Evolutionary conservation across 2,329 filamentous ascomycete genomes (phyloP), one percentile per base, ranked within the genome.

Genomic region (Xylariaceae sp.): DNA sequence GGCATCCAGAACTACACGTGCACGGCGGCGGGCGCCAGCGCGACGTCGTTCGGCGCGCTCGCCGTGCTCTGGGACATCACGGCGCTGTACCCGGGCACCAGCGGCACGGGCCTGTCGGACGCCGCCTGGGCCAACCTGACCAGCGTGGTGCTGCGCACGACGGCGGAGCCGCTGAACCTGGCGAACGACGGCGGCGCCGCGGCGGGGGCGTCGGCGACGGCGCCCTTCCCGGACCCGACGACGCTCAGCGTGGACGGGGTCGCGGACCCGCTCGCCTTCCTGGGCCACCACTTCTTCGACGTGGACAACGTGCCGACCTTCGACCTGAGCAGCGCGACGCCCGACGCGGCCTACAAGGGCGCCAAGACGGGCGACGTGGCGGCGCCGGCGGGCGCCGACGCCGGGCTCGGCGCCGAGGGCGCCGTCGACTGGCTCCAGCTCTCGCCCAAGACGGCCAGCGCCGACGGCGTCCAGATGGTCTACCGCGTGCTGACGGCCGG

Each of bases 1-100:
- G 78, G 78, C 37, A 71, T 78, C 47, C 78, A 83, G 50, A 83
- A 83, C 68, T 83, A 83, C 64, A 78, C 73, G 23, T 83, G 78
- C 57, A 52, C 47, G 19, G 36, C 48, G 10, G 42, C 49, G 12
- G 53, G 58, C 8, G 55, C 52, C 3, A 44, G 47, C 0, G 59
- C 65, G 19, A 47, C 47, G 5, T 55, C 65, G n/a, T 53, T 59
- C 14, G 75, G 76, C 29, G 76, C 76, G 29, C 60, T 77, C 16
- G 76, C 76, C 40, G 67, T 71, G 34, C 68, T 80, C 39, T 77
- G 75, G 66, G 74, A 80, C 47, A 60, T 68, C 43, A 69, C 65
- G 10, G 19, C 43, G 4, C 57, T 76, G n/a, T 74, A 70, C 53
- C 72, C 73, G 0, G 60, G 60, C 15, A 58, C 61, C 5, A 46